Conservation (phyloP, 345 rosid genomes). For the Triadica sebifera region DNA sequence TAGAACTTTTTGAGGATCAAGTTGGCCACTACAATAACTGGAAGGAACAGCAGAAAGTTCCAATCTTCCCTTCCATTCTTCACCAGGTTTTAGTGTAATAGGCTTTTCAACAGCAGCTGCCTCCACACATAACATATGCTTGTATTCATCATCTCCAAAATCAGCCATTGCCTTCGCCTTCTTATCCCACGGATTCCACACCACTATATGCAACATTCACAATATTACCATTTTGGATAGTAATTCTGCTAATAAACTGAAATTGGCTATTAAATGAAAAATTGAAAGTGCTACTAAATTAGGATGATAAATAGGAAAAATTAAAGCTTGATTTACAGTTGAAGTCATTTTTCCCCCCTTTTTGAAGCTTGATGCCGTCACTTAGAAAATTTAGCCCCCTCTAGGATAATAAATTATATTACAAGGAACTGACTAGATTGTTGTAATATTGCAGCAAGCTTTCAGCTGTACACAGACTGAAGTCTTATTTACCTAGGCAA, state of each 20-base stretch:
- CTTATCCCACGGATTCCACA: constrained; percentile 34
- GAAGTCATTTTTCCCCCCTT: too few species aligned
- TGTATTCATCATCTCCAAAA: constrained; percentile 68
- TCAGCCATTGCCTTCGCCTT: constrained; percentile 27
- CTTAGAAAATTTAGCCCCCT: background rate
- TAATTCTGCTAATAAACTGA: background rate
- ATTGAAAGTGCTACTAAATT: too few species aligned
- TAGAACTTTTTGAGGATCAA: constrained; percentile 77
- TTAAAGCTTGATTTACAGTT: too few species aligned
- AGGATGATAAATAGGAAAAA: too few species aligned
- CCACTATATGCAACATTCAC: constrained; percentile 16
- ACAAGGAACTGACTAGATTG: too few species aligned
- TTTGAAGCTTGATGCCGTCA: background rate
- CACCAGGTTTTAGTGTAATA: constrained; percentile 31
- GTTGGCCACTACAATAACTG: constrained; percentile 93
- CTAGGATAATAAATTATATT: too few species aligned
- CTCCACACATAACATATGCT: constrained; percentile 41
- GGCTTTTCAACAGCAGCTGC: constrained; percentile 27
- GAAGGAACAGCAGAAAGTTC: constrained; percentile 91
- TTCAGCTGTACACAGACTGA: too few species aligned
- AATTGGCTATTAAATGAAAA: too few species aligned
- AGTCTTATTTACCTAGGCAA: too few species aligned
- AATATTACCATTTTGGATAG: background rate
- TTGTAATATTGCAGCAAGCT: too few species aligned
- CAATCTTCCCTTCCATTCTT: constrained; percentile 92